Evolutionary conservation across 345 rosid genomes (phyloP).

Genomic region (Brassica incana): DNA sequence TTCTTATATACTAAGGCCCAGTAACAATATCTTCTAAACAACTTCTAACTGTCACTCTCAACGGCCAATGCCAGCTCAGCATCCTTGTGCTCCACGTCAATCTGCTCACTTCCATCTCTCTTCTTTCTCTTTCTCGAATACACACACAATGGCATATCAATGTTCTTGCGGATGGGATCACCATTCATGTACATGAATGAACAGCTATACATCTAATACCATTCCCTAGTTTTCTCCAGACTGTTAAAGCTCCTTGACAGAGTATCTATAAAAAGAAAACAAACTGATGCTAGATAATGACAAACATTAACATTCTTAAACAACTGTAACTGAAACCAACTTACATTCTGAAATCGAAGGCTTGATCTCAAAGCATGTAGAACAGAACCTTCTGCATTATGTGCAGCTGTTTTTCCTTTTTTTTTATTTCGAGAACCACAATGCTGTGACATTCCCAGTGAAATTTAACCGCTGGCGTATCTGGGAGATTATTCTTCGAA

Average conservation of each 20-base stretch:
- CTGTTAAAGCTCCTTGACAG: constrained; percentile 60
- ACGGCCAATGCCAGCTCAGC: too few relatives aligned
- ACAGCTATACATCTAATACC: constrained; percentile 76
- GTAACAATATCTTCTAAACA: too few relatives aligned
- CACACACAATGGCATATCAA: constrained; percentile 28
- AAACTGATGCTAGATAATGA: background rate
- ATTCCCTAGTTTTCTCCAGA: constrained; percentile 66
- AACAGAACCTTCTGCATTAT: constrained; percentile 60
- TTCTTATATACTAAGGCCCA: too few relatives aligned
- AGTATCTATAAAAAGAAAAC: constrained; percentile 52
- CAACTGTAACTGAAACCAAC: constrained; percentile 23
- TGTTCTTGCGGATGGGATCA: constrained; percentile 51
- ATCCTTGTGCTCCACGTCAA: too few relatives aligned
- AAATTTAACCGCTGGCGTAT: constrained; percentile 69
- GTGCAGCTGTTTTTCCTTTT: constrained; percentile 59
- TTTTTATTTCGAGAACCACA: constrained; percentile 42
- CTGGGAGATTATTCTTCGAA: constrained; percentile 64
- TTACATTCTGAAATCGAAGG: constrained; percentile 74
- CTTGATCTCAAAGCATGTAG: constrained; percentile 75
- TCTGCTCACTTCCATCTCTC: too few relatives aligned
- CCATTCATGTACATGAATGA: constrained; percentile 66
- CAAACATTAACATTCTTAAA: constrained; percentile 7
- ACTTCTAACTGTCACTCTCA: too few relatives aligned
- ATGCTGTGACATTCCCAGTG: constrained; percentile 49
- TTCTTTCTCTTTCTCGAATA: too few relatives aligned